A percentile compares a stretch with the other conserved stretches of the same genome.
Evolutionary conservation across 1,139 yeast species (phyloP).

Genomic region (Meyerozyma carpophila): DNA sequence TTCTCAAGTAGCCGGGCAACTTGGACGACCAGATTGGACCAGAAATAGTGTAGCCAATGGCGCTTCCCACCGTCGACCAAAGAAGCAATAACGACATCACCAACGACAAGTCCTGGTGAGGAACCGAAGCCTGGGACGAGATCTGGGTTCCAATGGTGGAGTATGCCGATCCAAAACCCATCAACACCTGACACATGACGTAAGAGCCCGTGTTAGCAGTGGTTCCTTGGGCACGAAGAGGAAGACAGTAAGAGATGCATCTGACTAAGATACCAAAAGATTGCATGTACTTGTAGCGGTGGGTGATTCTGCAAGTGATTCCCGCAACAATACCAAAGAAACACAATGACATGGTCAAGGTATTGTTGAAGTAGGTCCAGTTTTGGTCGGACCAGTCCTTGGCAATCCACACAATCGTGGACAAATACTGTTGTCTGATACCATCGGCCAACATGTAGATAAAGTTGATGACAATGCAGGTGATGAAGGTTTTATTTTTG

Average conservation of each 20-base stretch:
- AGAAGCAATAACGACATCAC: constrained; percentile 38
- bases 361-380: constrained; percentile 30
- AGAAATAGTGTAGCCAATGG: constrained; percentile 40
- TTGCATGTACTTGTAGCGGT: constrained; percentile 26
- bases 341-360: constrained; percentile 27
- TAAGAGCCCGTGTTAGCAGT: constrained; percentile 15
- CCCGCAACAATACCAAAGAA: constrained; percentile 30
- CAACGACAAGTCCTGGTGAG: constrained; percentile 43
- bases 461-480: constrained; percentile 22
- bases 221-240: constrained; percentile 13
- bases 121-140: constrained; percentile 31
- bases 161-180: constrained; percentile 27
- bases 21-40: constrained; percentile 46
- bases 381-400: constrained; percentile 19
- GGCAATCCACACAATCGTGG: constrained; percentile 6
- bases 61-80: constrained; percentile 37
- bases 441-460: constrained; percentile 16
- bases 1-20: constrained; percentile 24
- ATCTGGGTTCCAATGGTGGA: constrained; percentile 25
- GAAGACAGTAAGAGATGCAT: constrained; percentile 22
- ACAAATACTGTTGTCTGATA: neutral
- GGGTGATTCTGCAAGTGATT: constrained; percentile 18
- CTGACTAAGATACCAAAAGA: constrained; percentile 20
- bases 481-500: constrained; percentile 25
- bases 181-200: constrained; percentile 18